Conservation (phyloP, 495 filamentous ascomycete genomes). For the Rostrohypoxylon terebratum region DNA sequence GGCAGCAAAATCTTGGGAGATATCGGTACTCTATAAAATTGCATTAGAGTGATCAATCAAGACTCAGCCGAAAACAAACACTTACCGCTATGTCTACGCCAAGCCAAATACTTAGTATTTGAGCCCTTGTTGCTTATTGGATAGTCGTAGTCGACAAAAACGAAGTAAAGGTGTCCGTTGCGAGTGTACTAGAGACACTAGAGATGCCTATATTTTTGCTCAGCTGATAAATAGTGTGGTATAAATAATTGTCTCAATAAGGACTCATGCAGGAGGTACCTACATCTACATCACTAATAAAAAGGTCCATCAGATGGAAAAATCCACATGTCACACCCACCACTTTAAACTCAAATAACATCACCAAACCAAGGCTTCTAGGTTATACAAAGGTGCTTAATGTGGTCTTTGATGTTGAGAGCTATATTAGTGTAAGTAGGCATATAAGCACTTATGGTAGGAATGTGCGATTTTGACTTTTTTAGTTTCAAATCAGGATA, state of each 20-base stretch:
- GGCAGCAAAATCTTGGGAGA: background rate
- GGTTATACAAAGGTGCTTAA: too few relatives aligned
- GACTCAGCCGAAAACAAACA: background rate
- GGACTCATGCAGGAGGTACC: too few relatives aligned
- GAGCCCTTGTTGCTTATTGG: background rate
- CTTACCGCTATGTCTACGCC: background rate
- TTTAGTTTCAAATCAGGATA: background rate
- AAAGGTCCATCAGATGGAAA: too few relatives aligned
- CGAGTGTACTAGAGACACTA: background rate
- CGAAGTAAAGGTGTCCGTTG: background rate
- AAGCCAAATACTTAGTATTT: background rate
- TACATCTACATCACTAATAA: too few relatives aligned
- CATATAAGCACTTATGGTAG: background rate
- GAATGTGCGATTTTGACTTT: background rate
- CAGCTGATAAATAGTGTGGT: background rate
- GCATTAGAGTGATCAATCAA: background rate
- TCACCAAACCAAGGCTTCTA: too few relatives aligned
- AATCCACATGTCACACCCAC: too few relatives aligned
- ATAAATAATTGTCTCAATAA: background rate
- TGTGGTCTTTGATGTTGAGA: too few relatives aligned
- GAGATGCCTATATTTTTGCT: background rate
- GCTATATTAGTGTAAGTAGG: too few relatives aligned
- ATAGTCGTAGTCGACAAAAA: background rate
- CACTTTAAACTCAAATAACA: too few relatives aligned
- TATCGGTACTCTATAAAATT: background rate